Evolutionary conservation across 1,139 yeast genomes (phyloP), one percentile per base, ranked within the genome.

Genomic region (Debaryomyces sp.): DNA sequence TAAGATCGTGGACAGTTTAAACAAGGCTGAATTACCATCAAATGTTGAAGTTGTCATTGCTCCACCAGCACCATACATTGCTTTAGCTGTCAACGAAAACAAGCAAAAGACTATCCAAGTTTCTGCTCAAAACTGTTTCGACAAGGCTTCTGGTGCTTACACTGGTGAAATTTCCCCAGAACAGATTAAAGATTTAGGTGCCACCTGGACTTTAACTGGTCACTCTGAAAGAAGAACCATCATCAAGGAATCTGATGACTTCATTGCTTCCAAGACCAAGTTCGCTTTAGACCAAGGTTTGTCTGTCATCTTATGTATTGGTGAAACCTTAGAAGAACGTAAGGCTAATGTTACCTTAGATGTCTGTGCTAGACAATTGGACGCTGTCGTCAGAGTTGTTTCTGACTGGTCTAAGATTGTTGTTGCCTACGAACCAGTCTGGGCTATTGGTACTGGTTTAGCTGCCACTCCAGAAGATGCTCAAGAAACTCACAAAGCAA

Each of bases 401-500:
- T 73, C 81, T 63, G 98, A 92, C 84, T 94, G 99, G 99, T 67
- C 87, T 58, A 81, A 89, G 73, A 80, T 94, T 62, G 99, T 94
- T 58, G 79, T 95, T 72, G 99, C 99, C 67, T 95, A 95, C 78
- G 99, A 94, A 80, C 99, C 99, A 63, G 97, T 94, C 62, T 94
- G 99, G 99, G 99, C 99, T 62, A 94, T 94, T 66, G 99, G 99
- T 73, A 92, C 99, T 62, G 99, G 99, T 67, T 85, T 94, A 68
- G 97, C 98, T 67, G 99, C 99, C 58, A 94, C 99, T 61, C 92
- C 99, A 59, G 90, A 89, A 58, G 98, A 94, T 69, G 98, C 97
- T 61, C 96, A 91, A 80, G 90, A 85, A 60, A 91, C 96, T 67
- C 99, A 95, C 81, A 83, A 83, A 70, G 83, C 81, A 59, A 89